Conservation (phyloP, 2,329 filamentous ascomycete genomes). For the Beauveria scarabaeidicola region DNA sequence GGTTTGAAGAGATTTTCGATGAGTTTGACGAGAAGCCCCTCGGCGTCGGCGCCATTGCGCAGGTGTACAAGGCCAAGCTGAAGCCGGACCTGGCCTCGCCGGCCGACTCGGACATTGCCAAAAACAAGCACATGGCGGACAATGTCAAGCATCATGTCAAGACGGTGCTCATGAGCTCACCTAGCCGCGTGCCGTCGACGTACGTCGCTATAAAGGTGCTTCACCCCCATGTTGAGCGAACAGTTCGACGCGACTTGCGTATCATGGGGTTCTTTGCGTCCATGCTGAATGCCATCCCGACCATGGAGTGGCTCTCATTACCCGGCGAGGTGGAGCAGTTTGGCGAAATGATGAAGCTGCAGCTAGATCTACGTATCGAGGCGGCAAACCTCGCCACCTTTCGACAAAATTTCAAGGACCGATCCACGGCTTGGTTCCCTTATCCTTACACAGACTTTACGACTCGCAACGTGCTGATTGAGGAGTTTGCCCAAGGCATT, state of each 20-base stretch:
- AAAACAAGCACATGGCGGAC: conserved; percentile 45
- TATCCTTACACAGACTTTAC: conserved; percentile 90
- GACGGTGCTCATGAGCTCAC: conserved; percentile 75
- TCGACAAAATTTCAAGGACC: conserved; percentile 79
- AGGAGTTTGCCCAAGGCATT: conserved; percentile 93
- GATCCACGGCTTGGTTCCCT: conserved; percentile 93
- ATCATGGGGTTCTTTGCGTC: conserved; percentile 93
- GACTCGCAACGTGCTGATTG: conserved; percentile 83
- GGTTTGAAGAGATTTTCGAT: conserved; percentile 88
- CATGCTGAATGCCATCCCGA: conserved; percentile 76
- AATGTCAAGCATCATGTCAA: conserved; percentile 77
- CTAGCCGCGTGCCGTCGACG: conserved; percentile 74
- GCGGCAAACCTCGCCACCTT: conserved; percentile 83
- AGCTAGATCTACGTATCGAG: conserved; percentile 91
- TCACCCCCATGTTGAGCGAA: conserved; percentile 83
- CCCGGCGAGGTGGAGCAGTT: conserved; percentile 92
- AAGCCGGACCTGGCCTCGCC: conserved; percentile 66
- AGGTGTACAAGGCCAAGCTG: conserved; percentile 93
- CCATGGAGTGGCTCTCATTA: conserved; percentile 93
- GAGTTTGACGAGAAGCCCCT: conserved; percentile 87
- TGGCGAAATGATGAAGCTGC: conserved; percentile 97
- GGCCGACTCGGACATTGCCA: conserved; percentile 44
- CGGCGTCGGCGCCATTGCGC: conserved; percentile 91
- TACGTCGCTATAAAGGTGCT: conserved; percentile 96
- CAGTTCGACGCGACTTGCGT: conserved; percentile 78